These are phyloP conservation scores for Ceratocystis albifundus DNA, from an alignment of 2,329 filamentous ascomycete species.

Conservation along the genomic window DNA sequence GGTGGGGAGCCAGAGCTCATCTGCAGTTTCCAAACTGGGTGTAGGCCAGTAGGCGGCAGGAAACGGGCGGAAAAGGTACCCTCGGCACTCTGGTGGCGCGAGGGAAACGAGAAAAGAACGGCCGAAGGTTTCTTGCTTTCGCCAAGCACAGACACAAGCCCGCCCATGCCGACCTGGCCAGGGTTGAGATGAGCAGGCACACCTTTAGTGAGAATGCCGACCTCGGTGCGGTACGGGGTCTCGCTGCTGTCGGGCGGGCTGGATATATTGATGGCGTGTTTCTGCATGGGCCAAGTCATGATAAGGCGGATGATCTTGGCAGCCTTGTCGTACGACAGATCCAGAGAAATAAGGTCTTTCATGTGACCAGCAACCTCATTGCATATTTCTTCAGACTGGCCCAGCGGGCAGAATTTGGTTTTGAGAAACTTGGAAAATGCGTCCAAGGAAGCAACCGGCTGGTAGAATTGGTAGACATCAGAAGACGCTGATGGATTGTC, in stretches of 20 bases:
- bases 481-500: slow-evolving; percentile 27
- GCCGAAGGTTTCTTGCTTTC: slow-evolving; percentile 60
- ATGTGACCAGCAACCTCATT: slow-evolving; percentile 35
- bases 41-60: slow-evolving; percentile 62
- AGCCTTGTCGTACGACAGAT: slow-evolving; percentile 64
- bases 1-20: slow-evolving; percentile 45
- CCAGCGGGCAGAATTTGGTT: slow-evolving; percentile 39
- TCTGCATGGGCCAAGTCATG: slow-evolving; percentile 47
- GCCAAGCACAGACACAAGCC: slow-evolving; percentile 66
- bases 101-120: slow-evolving; percentile 72
- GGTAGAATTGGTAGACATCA: slow-evolving; percentile 58
- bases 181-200: slow-evolving; percentile 46
- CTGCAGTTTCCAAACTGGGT: slow-evolving; percentile 63
- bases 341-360: slow-evolving; percentile 50
- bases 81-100: slow-evolving; percentile 55
- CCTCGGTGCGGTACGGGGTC: slow-evolving; percentile 52
- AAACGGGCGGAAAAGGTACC: slow-evolving; percentile 53
- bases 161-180: slow-evolving; percentile 67
- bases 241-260: not conserved
- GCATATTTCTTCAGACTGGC: slow-evolving; percentile 37
- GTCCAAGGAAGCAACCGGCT: slow-evolving; percentile 47
- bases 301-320: slow-evolving; percentile 55
- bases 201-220: slow-evolving; percentile 65
- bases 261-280: slow-evolving; percentile 9
- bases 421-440: slow-evolving; percentile 44